Conservation (phyloP, 176 grass and related monocot species). For the Triticum turgidum region DNA sequence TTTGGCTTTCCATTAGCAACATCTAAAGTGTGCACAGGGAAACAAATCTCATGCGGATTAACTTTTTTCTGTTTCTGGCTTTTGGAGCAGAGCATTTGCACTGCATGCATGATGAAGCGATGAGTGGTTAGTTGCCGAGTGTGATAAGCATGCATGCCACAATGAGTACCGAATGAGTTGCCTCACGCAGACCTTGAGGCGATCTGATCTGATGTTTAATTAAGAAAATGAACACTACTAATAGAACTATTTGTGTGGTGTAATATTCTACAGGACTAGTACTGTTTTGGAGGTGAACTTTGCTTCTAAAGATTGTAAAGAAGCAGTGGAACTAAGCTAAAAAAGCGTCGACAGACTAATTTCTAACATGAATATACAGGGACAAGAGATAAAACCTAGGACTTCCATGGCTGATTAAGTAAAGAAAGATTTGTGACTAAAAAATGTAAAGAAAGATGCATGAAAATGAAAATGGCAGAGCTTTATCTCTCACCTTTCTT, state of each 20-base stretch:
- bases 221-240: not conserved
- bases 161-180: not conserved
- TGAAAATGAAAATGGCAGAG: not conserved
- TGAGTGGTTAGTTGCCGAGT: conserved; percentile 32
- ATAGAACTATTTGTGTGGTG: no score
- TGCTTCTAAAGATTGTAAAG: conserved; percentile 10
- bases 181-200: conserved; percentile 25
- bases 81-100: conserved; percentile 9
- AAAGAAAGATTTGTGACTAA: no score
- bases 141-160: conserved; percentile 20
- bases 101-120: conserved; percentile 23
- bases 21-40: conserved; percentile 40
- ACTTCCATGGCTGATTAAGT: not conserved
- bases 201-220: not conserved
- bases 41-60: not conserved
- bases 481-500: conserved; percentile 54
- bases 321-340: not conserved
- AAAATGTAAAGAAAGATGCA: not conserved
- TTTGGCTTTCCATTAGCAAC: conserved; percentile 61
- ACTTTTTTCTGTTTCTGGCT: not conserved
- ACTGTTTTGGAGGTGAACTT: not conserved
- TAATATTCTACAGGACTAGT: not conserved
- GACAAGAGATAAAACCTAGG: not conserved
- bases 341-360: conserved; percentile 8
- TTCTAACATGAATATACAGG: not conserved